Evolutionary conservation across 208 protist species (phyloP).

Genomic region (Trypanosoma vivax): DNA sequence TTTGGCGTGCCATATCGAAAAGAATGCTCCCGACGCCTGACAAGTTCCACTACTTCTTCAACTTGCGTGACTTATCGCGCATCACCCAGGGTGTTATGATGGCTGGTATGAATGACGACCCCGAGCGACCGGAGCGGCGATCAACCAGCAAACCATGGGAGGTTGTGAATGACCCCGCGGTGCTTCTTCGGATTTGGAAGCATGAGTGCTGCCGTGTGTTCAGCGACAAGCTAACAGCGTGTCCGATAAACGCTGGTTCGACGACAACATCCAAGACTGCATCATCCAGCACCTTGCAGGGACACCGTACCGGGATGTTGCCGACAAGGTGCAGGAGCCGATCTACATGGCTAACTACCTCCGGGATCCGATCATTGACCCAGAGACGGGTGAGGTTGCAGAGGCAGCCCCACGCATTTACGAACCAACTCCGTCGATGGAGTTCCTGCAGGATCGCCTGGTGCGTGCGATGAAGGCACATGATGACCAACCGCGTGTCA

Average conservation of each 20-base stretch:
- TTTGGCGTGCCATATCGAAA: conserved; percentile 85
- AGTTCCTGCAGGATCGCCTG: conserved; percentile 65
- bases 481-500: conserved; percentile 86
- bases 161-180: conserved; percentile 59
- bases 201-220: conserved; percentile 97
- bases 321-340: conserved; percentile 63
- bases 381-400: conserved; percentile 84
- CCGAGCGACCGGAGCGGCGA: conserved; percentile 85
- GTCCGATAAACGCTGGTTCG: conserved; percentile 95
- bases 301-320: conserved; percentile 78
- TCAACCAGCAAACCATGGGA: conserved; percentile 79
- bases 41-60: conserved; percentile 99
- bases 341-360: conserved; percentile 95
- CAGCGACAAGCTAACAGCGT: conserved; percentile 95
- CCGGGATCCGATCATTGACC: conserved; percentile 83
- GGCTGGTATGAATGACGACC: conserved; percentile 77
- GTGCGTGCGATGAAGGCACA: conserved; percentile 76
- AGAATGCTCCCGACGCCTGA: conserved; percentile 96
- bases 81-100: conserved; percentile 95
- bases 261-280: conserved; percentile 83
- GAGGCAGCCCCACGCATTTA: conserved; percentile 93
- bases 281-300: conserved; percentile 60
- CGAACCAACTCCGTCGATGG: conserved; percentile 88
- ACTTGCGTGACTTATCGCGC: conserved; percentile 94
- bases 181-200: conserved; percentile 93